Evolutionary conservation across 129 eudicot genomes (phyloP).

Genomic region (Artemisia tridentata): DNA sequence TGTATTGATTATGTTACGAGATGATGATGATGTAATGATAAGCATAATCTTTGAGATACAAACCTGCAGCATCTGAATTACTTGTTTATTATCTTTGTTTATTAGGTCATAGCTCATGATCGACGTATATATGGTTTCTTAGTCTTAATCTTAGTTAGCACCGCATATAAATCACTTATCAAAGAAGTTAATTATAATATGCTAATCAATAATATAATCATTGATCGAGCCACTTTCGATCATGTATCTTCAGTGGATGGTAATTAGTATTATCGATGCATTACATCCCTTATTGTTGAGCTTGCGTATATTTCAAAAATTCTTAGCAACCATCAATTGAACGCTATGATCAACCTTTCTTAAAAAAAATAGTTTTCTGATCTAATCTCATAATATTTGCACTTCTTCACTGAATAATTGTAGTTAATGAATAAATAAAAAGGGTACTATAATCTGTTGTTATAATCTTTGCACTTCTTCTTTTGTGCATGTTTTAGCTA

Average conservation of each 20-base stretch:
- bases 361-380: too few species aligned
- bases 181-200: too few species aligned
- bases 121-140: background rate
- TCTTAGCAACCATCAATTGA: background rate
- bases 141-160: conserved; percentile 1
- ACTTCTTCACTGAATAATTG: too few species aligned
- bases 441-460: too few species aligned
- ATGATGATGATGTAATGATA: background rate
- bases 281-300: background rate
- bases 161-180: background rate
- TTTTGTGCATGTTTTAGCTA: too few species aligned
- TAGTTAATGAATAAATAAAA: too few species aligned
- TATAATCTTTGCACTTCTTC: too few species aligned
- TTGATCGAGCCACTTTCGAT: too few species aligned
- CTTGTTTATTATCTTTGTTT: background rate
- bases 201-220: too few species aligned
- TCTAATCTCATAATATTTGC: too few species aligned
- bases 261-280: background rate
- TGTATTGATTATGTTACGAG: conserved; percentile 11
- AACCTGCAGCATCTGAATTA: background rate
- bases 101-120: conserved; percentile 5
- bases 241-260: background rate
- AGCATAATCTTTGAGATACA: conserved; percentile 9
- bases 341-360: background rate
- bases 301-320: background rate